These are phyloP conservation scores for Quercus bicolor DNA, from an alignment of 306 rosid species.

Conservation along the genomic window DNA sequence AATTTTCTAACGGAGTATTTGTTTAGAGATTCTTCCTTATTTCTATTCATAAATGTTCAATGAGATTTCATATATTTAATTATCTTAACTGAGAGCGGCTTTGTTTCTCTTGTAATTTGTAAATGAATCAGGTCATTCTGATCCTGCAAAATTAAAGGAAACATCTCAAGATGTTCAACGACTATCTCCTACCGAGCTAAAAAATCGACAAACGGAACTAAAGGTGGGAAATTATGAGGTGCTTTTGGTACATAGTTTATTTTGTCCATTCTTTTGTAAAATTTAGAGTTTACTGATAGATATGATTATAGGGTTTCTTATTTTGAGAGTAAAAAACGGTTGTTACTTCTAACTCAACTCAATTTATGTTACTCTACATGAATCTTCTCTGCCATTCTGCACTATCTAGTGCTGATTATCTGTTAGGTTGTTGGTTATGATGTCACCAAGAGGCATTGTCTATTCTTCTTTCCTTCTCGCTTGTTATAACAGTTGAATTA, in stretches of 20 bases:
- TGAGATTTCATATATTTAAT: background rate
- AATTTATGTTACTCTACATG: background rate
- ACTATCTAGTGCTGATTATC: background rate
- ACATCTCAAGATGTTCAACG: slow-evolving; percentile 47
- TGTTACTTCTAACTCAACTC: background rate
- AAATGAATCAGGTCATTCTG: slow-evolving; percentile 63
- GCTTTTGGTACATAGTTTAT: background rate
- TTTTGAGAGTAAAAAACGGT: background rate
- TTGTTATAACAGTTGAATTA: too few relatives aligned
- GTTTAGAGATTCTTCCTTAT: background rate
- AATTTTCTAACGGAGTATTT: background rate
- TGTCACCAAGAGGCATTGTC: too few relatives aligned
- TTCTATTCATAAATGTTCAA: background rate
- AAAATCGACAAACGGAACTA: slow-evolving; percentile 57
- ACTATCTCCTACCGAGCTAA: slow-evolving; percentile 45
- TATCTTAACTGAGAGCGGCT: background rate
- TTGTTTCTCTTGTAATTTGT: background rate
- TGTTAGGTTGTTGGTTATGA: background rate
- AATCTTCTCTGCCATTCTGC: background rate
- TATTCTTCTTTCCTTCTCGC: too few relatives aligned
- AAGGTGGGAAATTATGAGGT: slow-evolving; percentile 39
- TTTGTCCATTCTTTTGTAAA: background rate
- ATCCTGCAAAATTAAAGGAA: slow-evolving; percentile 68
- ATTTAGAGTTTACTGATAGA: background rate
- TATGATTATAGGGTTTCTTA: background rate